Evolutionary conservation across 2,329 filamentous ascomycete species (phyloP), one percentile per base, ranked within the genome.

Genomic region (Albifimbria verrucaria): DNA sequence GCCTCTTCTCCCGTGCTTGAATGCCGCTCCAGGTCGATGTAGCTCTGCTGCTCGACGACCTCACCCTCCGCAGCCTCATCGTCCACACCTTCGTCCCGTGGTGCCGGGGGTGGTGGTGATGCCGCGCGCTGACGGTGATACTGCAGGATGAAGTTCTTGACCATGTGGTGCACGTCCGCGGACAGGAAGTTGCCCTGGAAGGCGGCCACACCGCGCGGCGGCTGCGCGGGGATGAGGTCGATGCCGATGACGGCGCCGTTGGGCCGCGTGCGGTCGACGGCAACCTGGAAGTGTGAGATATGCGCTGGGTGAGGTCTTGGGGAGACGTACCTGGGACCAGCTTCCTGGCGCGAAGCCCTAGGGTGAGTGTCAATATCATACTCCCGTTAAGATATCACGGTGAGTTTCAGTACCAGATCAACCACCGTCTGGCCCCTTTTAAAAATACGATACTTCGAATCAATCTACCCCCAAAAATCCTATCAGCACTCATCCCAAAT

Each of bases 181-280:
- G 86, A 88, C 41, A 97, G 77, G 60, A 99, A 97, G 68, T 99
- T 90, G 47, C 95, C 94, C 71, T 99, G 94, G 53, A 99, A 92
- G 2, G 91, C 91, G 24, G 90, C 92, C n/a, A 96, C 92, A 21
- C 94, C 94, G 64, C 82, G 85, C 0, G 94, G 94, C 5, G 95
- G 93, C 67, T 93, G 88, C 1, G 92, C 90, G 4, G 94, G 94
- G 59, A 99, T 91, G 49, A 99, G 82, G 68, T 99, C 94, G 63
- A 99, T 93, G 11, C 94, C 95, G 24, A 99, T 77, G 12, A 99
- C 86, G 43, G 88, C 83, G 9, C 92, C 92, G 45, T 81, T 73
- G 0, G 92, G 92, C 55, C 82, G 79, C 4, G 90, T 96, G 50
- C 85, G 82, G 55, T 90, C 88, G 28, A 89, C 76, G 18, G 94